Evolutionary conservation across 2,329 filamentous ascomycete species (phyloP).

Genomic region (Pyrenophora seminiperda): DNA sequence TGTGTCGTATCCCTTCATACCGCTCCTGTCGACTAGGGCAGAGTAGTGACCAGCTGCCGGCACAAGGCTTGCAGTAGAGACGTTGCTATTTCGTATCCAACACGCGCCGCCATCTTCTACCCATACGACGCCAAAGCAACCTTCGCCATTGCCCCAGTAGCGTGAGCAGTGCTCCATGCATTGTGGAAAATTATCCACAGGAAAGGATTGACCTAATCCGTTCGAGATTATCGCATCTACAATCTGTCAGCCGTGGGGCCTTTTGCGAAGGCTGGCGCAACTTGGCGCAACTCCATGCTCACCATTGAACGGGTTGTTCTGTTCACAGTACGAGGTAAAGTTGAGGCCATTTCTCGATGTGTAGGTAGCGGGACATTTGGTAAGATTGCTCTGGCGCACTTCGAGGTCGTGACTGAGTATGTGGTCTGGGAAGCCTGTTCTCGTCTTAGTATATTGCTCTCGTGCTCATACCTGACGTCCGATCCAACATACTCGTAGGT

Average conservation of each 20-base stretch:
- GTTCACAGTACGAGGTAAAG: constrained; percentile 39
- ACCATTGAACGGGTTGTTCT: constrained; percentile 40
- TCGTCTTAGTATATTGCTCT: constrained; percentile 12
- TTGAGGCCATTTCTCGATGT: constrained; percentile 37
- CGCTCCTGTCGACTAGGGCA: constrained; percentile 26
- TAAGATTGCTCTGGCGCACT: constrained; percentile 16
- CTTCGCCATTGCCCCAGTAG: constrained; percentile 37
- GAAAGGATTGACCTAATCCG: constrained; percentile 14
- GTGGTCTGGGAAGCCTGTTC: constrained; percentile 25
- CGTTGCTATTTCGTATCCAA: constrained; percentile 38
- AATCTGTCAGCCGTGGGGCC: constrained; percentile 5
- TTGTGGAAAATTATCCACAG: constrained; percentile 23
- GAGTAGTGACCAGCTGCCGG: constrained; percentile 23
- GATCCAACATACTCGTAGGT: constrained; percentile 25
- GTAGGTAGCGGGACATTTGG: constrained; percentile 28
- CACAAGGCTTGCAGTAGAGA: constrained; percentile 13
- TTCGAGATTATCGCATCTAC: constrained; percentile 23
- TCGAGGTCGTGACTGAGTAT: constrained; percentile 18
- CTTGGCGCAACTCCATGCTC: not conserved
- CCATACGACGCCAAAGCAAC: constrained; percentile 41
- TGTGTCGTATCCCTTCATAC: constrained; percentile 27
- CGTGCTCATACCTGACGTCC: not conserved
- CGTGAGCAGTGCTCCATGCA: constrained; percentile 43
- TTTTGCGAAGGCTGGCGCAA: not conserved
- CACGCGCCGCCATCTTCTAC: constrained; percentile 22